Evolutionary conservation across 495 filamentous ascomycete species (phyloP).

Genomic region (Xylaria telfairii): DNA sequence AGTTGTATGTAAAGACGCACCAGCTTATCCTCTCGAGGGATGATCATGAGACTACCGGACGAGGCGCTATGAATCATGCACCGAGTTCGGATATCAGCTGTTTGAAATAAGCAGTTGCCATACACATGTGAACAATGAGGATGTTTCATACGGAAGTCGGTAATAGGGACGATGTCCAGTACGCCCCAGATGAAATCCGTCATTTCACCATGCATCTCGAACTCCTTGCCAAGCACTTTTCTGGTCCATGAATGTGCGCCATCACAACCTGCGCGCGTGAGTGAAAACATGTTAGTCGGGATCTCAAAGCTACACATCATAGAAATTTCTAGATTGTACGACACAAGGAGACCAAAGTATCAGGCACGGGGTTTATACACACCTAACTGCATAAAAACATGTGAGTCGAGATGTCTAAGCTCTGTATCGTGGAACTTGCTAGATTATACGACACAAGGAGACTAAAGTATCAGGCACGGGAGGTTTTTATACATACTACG

Average conservation of each 20-base stretch:
- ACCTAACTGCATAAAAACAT: too few relatives aligned
- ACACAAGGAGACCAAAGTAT: too few relatives aligned
- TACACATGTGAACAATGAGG: neutral
- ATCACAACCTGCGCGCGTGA: conserved; percentile 72
- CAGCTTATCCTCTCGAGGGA: conserved; percentile 70
- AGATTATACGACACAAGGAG: too few relatives aligned
- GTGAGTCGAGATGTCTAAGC: too few relatives aligned
- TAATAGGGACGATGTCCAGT: conserved; percentile 69
- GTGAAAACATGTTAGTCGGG: too few relatives aligned
- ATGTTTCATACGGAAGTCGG: conserved; percentile 62
- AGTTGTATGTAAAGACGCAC: conserved; percentile 74
- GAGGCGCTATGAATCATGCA: conserved; percentile 70
- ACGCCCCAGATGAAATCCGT: conserved; percentile 72
- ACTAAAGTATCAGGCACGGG: too few relatives aligned
- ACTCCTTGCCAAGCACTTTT: conserved; percentile 55
- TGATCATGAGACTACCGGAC: conserved; percentile 69
- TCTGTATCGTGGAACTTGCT: too few relatives aligned
- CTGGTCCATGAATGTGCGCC: conserved; percentile 69
- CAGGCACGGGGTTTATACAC: too few relatives aligned
- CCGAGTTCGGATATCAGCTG: conserved; percentile 69
- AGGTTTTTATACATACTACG: too few relatives aligned
- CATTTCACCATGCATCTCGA: conserved; percentile 65
- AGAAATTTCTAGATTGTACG: too few relatives aligned
- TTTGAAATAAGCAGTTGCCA: conserved; percentile 13
- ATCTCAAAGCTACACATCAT: too few relatives aligned